phyloP scores from a whole-genome alignment of 345 rosid species.

The Reutealis trisperma region DNA sequence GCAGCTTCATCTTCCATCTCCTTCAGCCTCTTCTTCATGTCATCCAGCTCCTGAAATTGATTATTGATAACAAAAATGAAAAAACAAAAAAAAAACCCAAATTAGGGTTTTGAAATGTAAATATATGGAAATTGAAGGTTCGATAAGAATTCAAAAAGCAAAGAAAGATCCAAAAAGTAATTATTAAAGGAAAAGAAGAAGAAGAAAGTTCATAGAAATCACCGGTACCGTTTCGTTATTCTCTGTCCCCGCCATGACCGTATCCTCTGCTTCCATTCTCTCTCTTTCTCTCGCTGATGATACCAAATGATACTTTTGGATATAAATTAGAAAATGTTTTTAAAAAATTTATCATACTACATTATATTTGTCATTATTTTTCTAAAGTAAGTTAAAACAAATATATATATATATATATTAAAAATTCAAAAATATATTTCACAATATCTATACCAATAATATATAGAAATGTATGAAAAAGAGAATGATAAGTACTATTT shows the following conservation, averaged over 20 bases:
- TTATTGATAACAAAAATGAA: not conserved
- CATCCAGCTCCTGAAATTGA: conserved; percentile 24
- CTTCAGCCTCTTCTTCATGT: conserved; percentile 26
- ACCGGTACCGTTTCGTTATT: conserved; percentile 34
- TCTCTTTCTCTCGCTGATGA: not conserved
- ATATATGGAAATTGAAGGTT: not conserved
- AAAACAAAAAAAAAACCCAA: not conserved
- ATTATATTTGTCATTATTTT: too few species aligned
- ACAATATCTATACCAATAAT: too few species aligned
- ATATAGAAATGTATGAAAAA: too few species aligned
- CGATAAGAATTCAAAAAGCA: not conserved
- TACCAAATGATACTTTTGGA: too few species aligned
- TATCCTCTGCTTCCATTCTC: conserved; percentile 44
- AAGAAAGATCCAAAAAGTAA: not conserved
- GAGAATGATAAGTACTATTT: too few species aligned
- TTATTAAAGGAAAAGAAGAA: not conserved
- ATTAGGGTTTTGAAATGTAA: not conserved
- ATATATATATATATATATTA: too few species aligned
- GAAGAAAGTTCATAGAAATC: not conserved
- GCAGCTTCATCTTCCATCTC: conserved; percentile 33
- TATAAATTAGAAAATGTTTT: too few species aligned
- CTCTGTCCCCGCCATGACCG: conserved; percentile 39
- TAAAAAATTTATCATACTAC: too few species aligned
- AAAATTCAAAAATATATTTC: too few species aligned
- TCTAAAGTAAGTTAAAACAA: too few species aligned